Conservation (phyloP, 495 filamentous ascomycete genomes). For the Hypoxylon lienhwacheense region DNA sequence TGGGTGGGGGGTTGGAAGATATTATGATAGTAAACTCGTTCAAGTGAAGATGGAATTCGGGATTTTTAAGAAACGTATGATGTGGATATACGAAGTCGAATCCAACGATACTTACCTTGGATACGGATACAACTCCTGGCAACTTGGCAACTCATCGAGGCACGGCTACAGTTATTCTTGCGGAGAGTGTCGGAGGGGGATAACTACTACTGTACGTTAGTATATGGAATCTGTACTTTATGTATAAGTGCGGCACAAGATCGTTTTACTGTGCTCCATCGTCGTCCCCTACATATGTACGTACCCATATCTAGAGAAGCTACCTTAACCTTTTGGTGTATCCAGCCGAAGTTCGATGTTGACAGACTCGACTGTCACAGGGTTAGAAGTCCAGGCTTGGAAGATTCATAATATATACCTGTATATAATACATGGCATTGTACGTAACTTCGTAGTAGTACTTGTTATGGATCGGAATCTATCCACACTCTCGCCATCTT, state of each 20-base stretch:
- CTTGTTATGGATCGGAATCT: no score
- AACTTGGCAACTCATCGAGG: constrained; percentile 14
- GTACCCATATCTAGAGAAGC: no score
- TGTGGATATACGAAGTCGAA: constrained; percentile 9
- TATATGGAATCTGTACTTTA: no score
- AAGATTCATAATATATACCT: constrained; percentile 34
- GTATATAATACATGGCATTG: no score
- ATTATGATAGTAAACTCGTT: background rate
- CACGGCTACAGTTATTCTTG: constrained; percentile 20
- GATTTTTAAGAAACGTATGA: constrained; percentile 4
- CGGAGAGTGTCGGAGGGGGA: constrained; percentile 17
- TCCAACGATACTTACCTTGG: background rate
- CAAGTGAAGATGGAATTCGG: constrained; percentile 6
- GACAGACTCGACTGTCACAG: no score
- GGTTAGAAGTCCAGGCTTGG: constrained; percentile 23
- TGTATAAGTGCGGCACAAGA: constrained; percentile 13
- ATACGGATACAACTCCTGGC: background rate
- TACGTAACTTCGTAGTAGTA: no score
- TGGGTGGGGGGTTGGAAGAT: constrained; percentile 24
- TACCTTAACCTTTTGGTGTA: no score
- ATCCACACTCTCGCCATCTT: constrained; percentile 21
- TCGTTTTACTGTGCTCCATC: constrained; percentile 12
- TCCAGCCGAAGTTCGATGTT: no score
- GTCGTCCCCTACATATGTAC: no score
- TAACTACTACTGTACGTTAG: no score